Evolutionary conservation across 1,284 basidiomycete species (phyloP), one percentile per base, ranked within the genome.

Genomic region (Vanrija sp.): DNA sequence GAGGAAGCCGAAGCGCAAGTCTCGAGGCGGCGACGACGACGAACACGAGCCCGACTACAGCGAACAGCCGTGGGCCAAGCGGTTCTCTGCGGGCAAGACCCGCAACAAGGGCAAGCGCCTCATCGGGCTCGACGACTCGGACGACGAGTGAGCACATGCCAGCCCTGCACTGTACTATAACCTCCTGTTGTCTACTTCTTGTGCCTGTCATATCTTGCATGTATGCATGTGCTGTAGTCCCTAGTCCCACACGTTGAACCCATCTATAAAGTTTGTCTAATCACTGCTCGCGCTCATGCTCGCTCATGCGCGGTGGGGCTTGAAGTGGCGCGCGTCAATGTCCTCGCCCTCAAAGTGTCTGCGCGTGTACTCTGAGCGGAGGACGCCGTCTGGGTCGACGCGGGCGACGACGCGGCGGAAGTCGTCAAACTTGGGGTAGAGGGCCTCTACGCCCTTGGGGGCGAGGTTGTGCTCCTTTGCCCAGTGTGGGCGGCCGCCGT

Each of bases 401-500:
- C 80, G 72, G 41, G 84, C 71, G 39, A 95, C 73, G 25, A 94
- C 83, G 16, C 74, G 68, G 23, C 85, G 76, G 75, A 93, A 98
- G 60, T 91, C 85, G 62, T 84, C 82, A 75, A 95, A 93, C 54
- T 82, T 83, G 25, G 93, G 89, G 75, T 97, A 98, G 23, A 89
- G 77, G 56, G 70, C 69, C 52, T 82, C 81, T 51, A 97, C 80
- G 43, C 80, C 78, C 41, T 81, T 80, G 0, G 88, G 88, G 42
- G 81, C 80, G 49, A 93, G 81, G 20, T 78, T 78, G 73, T 98
- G 95, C 20, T 91, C 83, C 77, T 98, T 98, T 0, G 94, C 96
- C 95, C 95, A 98, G 78, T 98, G 95, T 4, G 95, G 93, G 51
- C 90, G 82, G 8, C 93, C 94, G 45, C 82, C 81, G 75, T 93